Evolutionary conservation across 2,329 filamentous ascomycete genomes (phyloP), one percentile per base, ranked within the genome.

Genomic region (Taxawa tesnikishii): DNA sequence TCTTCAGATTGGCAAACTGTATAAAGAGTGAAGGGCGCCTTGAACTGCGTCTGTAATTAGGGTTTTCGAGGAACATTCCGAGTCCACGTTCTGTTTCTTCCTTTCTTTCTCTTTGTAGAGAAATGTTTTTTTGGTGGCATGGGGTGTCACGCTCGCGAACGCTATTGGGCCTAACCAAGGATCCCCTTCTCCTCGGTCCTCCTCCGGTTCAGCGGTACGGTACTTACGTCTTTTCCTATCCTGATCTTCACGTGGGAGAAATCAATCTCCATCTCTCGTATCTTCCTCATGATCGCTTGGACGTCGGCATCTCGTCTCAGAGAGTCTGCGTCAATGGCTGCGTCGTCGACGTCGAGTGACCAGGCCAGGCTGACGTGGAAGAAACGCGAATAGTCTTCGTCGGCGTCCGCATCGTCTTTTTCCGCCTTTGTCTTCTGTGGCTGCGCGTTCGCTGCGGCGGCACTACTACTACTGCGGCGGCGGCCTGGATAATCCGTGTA

Each of bases 361-460:
- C 88, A 96, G 0, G 79, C 90, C 34, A 98, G 73, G 28, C 85
- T 94, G 38, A 96, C 62, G 55, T 98, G 90, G 49, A 94, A 94
- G 70, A 73, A 29, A 65, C 54, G 28, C 15, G 14, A 13, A 11
- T 29, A 25, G 12, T 41, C 33, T 5, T n/a, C 37, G 4, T 25
- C 18, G 3, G 23, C 26, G 13, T 34, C 15, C 13, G 25, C 23
- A 41, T 44, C 31, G 33, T 39, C 27, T 34, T 27, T 28, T 33
- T 32, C 19, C 30, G 33, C 6, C 30, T 33, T 33, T 39, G 17
- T 23, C 32, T 17, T 27, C n/a, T n/a, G n/a, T n/a, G n/a, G n/a
- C n/a, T n/a, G n/a, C n/a, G n/a, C n/a, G n/a, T n/a, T n/a, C 43
- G 37, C 29, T 34, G 17, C 21, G 9, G 33, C 28, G 50, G 44